Conservation (phyloP, 768 basidiomycete species). For the Atractiella rhizophila region DNA sequence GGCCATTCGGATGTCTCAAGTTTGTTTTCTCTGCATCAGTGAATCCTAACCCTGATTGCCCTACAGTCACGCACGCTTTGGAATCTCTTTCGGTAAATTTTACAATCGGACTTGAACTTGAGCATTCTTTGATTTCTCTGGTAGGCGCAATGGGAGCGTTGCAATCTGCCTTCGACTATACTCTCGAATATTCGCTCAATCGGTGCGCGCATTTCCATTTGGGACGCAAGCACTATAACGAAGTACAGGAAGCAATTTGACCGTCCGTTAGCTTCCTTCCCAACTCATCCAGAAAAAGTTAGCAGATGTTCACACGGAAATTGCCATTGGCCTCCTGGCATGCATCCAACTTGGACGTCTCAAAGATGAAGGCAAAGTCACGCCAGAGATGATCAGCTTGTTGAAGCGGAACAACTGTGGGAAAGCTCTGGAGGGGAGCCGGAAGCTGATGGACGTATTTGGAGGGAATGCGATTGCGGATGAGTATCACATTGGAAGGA, state of each 20-base stretch:
- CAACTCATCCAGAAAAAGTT: slow-evolving; percentile 97
- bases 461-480: slow-evolving; percentile 85
- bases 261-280: slow-evolving; percentile 69
- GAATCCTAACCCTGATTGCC: background rate
- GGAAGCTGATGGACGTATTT: slow-evolving; percentile 61
- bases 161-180: slow-evolving; percentile 59
- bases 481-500: slow-evolving; percentile 81
- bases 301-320: slow-evolving; percentile 72
- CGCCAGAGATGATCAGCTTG: slow-evolving; percentile 73
- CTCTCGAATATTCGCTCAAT: slow-evolving; percentile 64
- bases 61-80: slow-evolving; percentile 5
- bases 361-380: slow-evolving; percentile 40
- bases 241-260: slow-evolving; percentile 45
- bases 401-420: slow-evolving; percentile 91
- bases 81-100: slow-evolving; percentile 37
- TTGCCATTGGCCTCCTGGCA: slow-evolving; percentile 25
- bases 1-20: slow-evolving; percentile 79
- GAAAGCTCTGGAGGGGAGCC: slow-evolving; percentile 60
- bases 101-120: background rate
- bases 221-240: too few relatives aligned
- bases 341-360: slow-evolving; percentile 37
- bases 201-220: slow-evolving; percentile 22
- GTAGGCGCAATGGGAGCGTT: slow-evolving; percentile 86
- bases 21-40: slow-evolving; percentile 25
- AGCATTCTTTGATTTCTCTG: background rate